Base-by-base conservation (phyloP, 257 asterid genomes). In the Fraxinus quadrangulata region DNA sequence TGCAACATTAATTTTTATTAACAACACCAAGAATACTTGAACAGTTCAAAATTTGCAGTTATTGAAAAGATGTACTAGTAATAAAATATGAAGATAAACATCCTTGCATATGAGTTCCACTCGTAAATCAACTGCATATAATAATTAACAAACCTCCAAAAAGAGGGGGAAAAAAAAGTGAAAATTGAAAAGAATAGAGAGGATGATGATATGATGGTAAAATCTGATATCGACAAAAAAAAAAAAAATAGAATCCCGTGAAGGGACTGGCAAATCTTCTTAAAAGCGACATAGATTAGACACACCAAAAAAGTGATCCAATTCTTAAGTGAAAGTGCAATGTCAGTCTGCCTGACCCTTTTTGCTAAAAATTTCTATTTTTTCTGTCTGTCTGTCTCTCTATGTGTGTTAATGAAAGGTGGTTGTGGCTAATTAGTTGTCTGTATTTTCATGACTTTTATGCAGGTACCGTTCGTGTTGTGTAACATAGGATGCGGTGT, bases 201-300 rank as follows among this genome's bases (percentile, higher is more conserved):
- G 73, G 51, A 45, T 70, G 84, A 75, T 70, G 51, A 26, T 65
- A 34, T 81, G 84, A 81, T 14, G 47, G 47, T 33, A 78, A 81
- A 74, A 71, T 42, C 49, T 2, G 49, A 42, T 42, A 10, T 42
- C 13, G 49, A 42, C 49, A 10, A 42, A 51, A 51, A 69, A 28
- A 21, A 26, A 26, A 26, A 26, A 26, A 66, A 81, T 81, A 2
- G 26, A 54, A 54, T 54, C 65, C 51, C 37, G 13, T 19, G 70
- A 77, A 30, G 34, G 33, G 70, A 71, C 71, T 76, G 70, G 28
- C 12, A 69, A 65, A 65, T 71, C 70, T 71, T 65, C 67, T 30
- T 56, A 61, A 71, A 42, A 45, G 49, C 70, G 24, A 26, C 26
- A 51, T 66, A 33, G 76, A 51, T 69, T 36, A 49, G 72, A 77